phyloP scores from a whole-genome alignment of 2,329 filamentous ascomycete species.

The Ambrosiella xylebori region DNA sequence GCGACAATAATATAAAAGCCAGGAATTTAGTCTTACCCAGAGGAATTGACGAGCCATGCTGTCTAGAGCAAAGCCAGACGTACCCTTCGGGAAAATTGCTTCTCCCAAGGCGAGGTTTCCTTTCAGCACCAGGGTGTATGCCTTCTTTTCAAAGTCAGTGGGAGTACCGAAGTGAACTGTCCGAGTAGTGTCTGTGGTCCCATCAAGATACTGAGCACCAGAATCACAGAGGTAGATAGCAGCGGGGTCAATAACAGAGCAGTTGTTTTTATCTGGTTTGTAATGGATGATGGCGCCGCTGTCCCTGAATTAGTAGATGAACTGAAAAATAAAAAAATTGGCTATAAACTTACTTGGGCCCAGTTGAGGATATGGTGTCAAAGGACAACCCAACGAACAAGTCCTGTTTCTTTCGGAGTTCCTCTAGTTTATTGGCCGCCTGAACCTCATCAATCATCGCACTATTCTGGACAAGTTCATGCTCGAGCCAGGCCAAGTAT shows the following conservation, averaged over 20 bases:
- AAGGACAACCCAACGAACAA: slow-evolving; percentile 85
- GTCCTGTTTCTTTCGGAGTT: slow-evolving; percentile 47
- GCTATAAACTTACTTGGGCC: slow-evolving; percentile 40
- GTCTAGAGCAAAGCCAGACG: slow-evolving; percentile 83
- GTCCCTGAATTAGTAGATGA: not conserved
- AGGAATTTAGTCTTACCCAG: slow-evolving; percentile 43
- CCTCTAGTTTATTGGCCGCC: slow-evolving; percentile 80
- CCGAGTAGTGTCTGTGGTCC: slow-evolving; percentile 87
- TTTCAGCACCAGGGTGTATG: slow-evolving; percentile 89
- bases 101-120: slow-evolving; percentile 79
- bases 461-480: slow-evolving; percentile 62
- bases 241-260: slow-evolving; percentile 66
- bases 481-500: slow-evolving; percentile 93
- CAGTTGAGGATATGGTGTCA: slow-evolving; percentile 88
- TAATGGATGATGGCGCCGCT: slow-evolving; percentile 96
- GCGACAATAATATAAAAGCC: not conserved
- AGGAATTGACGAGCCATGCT: slow-evolving; percentile 75
- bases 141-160: slow-evolving; percentile 64
- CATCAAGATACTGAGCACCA: slow-evolving; percentile 88
- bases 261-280: slow-evolving; percentile 67
- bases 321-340: slow-evolving; percentile 1
- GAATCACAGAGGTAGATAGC: slow-evolving; percentile 92
- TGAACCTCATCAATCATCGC: slow-evolving; percentile 68
- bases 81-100: slow-evolving; percentile 84
- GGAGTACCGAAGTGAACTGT: slow-evolving; percentile 85